Conservation (phyloP, 179 eudicot genomes). For the Gypsophila paniculata region DNA sequence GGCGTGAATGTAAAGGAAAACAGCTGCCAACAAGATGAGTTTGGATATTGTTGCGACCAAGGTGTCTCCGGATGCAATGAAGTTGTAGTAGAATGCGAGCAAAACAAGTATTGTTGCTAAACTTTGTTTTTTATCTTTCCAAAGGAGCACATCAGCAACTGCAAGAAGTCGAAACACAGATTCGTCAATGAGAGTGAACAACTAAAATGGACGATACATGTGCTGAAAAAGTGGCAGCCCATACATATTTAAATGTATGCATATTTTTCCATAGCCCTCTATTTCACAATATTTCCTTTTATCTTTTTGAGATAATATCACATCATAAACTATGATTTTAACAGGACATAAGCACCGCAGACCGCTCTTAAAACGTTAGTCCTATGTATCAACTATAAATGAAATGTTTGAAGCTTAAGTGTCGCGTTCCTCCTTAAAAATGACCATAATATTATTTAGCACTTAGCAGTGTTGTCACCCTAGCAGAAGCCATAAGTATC, state of each 20-base stretch:
- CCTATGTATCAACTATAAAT: neutral
- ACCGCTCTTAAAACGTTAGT: neutral
- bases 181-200: slow-evolving; percentile 12
- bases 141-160: slow-evolving; percentile 81
- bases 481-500: neutral
- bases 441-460: neutral
- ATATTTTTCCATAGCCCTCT: neutral
- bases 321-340: neutral
- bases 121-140: slow-evolving; percentile 72
- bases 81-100: slow-evolving; percentile 62
- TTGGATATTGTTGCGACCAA: slow-evolving; percentile 58
- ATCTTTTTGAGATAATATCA: neutral
- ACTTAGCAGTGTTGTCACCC: neutral
- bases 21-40: slow-evolving; percentile 46
- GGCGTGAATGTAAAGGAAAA: slow-evolving; percentile 71
- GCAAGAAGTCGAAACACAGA: slow-evolving; percentile 30
- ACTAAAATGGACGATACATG: neutral
- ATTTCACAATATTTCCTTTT: neutral
- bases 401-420: neutral
- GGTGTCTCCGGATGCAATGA: slow-evolving; percentile 64
- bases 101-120: slow-evolving; percentile 42
- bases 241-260: neutral
- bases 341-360: neutral
- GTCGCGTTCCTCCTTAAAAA: neutral
- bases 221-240: neutral